Evolutionary conservation across 2,329 filamentous ascomycete genomes (phyloP), one percentile per base, ranked within the genome.

Genomic region (Ophiobolus disseminans): DNA sequence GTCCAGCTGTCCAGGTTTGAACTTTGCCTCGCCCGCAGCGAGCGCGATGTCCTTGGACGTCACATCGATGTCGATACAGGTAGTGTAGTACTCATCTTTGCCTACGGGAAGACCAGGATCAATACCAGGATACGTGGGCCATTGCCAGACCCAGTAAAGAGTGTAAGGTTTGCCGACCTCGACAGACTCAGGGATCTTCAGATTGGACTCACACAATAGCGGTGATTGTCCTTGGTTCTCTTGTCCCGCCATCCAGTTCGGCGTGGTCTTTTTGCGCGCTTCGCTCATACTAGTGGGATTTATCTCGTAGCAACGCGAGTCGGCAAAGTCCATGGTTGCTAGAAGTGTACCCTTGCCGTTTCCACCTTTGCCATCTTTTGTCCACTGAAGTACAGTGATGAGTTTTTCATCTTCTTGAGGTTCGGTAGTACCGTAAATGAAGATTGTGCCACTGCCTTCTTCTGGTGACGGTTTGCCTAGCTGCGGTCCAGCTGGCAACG

Each of bases 111-210:
- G 63, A 14, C 73, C 50, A 71, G 74, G 57, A 66, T 73, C 54
- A 69, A 72, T 19, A 65, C 69, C 65, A 7, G 69, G 50, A 6
- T 52, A 48, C 5, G 62, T 62, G 76, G 73, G 66, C 90, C 91
- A 99, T 73, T 96, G 88, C 94, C 94, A 97, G 36, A 97, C 87
- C 93, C 93, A 97, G 79, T 96, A 96, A 41, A 96, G 75, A 3
- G 91, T 93, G 70, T 92, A 90, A 21, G 81, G 80, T 22, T 86
- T 82, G 35, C 85, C 85, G 8, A 78, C 72, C n/a, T 81, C 73
- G 37, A 85, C 77, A 60, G 88, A 82, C 4, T 78, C 67, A 0
- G 94, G 94, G 11, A 99, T 77, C 65, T 86, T 80, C 38, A 97
- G 77, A 66, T 94, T 86, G 26, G 86, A 86, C 73, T 97, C 92